Base-by-base conservation (phyloP, 2,329 filamentous ascomycete genomes). In the Rugonectria rugulosa region DNA sequence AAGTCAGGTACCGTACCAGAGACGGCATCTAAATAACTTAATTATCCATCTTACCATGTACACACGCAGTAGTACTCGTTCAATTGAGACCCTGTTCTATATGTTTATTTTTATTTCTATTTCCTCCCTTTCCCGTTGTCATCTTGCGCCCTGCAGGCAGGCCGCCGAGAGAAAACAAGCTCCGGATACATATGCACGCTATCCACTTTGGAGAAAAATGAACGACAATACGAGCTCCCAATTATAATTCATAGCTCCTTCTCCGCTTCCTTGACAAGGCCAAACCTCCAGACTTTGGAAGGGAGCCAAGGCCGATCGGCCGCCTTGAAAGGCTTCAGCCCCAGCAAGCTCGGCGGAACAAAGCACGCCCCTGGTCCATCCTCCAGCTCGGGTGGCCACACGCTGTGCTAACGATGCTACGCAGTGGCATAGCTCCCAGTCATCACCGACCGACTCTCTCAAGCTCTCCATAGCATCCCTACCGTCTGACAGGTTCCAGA, bases 251-350 rank as follows among this genome's bases (percentile, higher is more conserved):
- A 11, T 27, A 44, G 37, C 49, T 37, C 52, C 52, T 42, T 32
- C 44, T 50, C 45, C 45, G 52, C 38, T 45, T 20, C n/a, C 34
- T 17, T 14, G 11, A 20, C 6, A 19, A 37, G 17, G 34, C 6
- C 34, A 15, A 37, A 37, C 6, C 29, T 47, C 45, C 43, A 47
- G 21, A 15, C 21, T 40, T 23, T 17, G 44, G 43, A 37, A 24
- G 43, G 23, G 34, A 43, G 26, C 45, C 46, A 45, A 48, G 45
- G 41, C 52, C 45, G 45, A 49, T 55, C 52, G 27, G 50, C 42
- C 32, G 40, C 38, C 45, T 32, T 49, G 29, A 38, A 34, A 49
- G 45, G 45, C 43, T 27, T 19, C 6, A 38, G 37, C 37, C 51
- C 29, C 51, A 44, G 40, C 20, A 29, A 27, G 21, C 40, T 15